Base-by-base conservation (phyloP, 352 stramenopile species). In the Plasmopara halstedii region DNA sequence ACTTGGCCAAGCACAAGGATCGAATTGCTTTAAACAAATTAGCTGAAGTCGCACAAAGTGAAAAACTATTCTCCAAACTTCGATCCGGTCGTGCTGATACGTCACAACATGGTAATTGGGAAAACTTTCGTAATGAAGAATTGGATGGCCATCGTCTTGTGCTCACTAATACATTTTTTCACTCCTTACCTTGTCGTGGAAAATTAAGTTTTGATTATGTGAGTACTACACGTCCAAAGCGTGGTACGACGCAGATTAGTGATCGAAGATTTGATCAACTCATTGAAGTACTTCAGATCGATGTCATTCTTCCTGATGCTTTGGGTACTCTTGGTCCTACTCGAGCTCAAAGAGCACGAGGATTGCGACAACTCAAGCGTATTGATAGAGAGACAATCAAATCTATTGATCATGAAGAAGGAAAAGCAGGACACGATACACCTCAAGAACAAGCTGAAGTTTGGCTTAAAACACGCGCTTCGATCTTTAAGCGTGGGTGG, bases 171-270 rank as follows among this genome's bases (percentile, higher is more conserved):
- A 58, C 64, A 5, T 95, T 91, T 49, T 93, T 95, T 49, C 70
- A 82, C 50, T 65, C 80, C 13, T 59, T 89, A 6, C 85, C 86
- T 14, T 41, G 42, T 0, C 58, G 67, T 2, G 85, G 86, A 11
- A 88, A 84, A 50, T 69, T 96, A 1, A 75, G 68, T n/a, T 94
- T 96, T 33, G 85, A 96, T 55, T 96, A 94, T 47, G 87, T 95
- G 44, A 94, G 80, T 37, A 95, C 87, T 0, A 67, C 72, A 18
- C 56, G 81, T 2, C 78, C 81, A 0, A 83, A 83, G 22, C 58
- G 64, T 20, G 76, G 74, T 37, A 89, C 69, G 4, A 50, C 33
- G 0, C 70, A 76, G 21, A 57, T 92, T 49, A 89, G 78, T 26
- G 63, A 79, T 2, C 66, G 76, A 7, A 69, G 77, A 17, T 92